Evolutionary conservation across 192 early-diverging fungal species (phyloP).

Genomic region (Coemansia sp.): DNA sequence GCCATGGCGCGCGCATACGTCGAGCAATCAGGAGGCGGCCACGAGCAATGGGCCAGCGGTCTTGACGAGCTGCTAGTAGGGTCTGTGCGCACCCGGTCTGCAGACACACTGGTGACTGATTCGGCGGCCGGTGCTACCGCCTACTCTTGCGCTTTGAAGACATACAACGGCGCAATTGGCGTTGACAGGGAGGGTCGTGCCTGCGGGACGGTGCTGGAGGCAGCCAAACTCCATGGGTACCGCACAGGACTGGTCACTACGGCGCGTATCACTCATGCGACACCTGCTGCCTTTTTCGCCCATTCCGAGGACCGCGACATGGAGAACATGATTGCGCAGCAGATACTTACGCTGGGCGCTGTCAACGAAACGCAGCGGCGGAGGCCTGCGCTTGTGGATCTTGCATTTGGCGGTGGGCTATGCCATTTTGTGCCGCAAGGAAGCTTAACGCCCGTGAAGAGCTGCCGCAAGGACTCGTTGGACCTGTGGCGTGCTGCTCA

Average conservation of each 20-base stretch:
- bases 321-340: slow-evolving; percentile 59
- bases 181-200: slow-evolving; percentile 43
- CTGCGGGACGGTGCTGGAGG: slow-evolving; percentile 63
- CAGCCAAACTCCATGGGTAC: slow-evolving; percentile 54
- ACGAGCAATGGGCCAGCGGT: slow-evolving; percentile 26
- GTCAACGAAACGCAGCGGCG: not conserved
- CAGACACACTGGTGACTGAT: slow-evolving; percentile 57
- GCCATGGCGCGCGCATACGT: slow-evolving; percentile 56
- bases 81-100: slow-evolving; percentile 54
- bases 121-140: slow-evolving; percentile 66
- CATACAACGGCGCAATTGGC: slow-evolving; percentile 59
- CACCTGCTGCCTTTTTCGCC: slow-evolving; percentile 60
- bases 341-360: slow-evolving; percentile 32
- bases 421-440: slow-evolving; percentile 54
- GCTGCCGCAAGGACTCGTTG: slow-evolving; percentile 48
- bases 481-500: slow-evolving; percentile 44
- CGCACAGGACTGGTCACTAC: slow-evolving; percentile 60
- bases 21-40: slow-evolving; percentile 12
- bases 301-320: slow-evolving; percentile 55
- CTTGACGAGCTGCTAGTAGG: slow-evolving; percentile 58
- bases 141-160: slow-evolving; percentile 56
- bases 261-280: slow-evolving; percentile 62
- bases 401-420: slow-evolving; percentile 59
- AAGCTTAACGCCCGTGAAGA: not conserved
- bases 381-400: slow-evolving; percentile 26